Conservation (phyloP, 345 rosid species). For the Sonneratia caseolaris region DNA sequence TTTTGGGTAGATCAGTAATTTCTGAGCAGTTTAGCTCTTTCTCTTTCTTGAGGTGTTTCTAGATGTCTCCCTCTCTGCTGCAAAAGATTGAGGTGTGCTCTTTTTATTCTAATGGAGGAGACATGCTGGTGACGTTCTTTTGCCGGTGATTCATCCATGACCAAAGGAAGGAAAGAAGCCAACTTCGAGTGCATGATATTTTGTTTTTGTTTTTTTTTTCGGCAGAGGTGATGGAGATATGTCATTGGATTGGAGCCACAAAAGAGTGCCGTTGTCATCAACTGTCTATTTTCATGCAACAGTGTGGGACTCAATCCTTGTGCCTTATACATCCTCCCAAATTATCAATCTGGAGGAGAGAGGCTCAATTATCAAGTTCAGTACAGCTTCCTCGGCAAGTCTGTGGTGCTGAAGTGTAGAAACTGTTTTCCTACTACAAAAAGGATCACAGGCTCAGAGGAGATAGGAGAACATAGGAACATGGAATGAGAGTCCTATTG, state of each 20-base stretch:
- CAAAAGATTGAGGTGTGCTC: background rate
- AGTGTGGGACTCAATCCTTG: background rate
- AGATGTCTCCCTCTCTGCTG: background rate
- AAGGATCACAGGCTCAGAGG: too few relatives aligned
- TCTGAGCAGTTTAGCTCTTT: background rate
- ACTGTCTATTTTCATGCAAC: constrained; percentile 11
- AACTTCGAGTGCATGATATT: too few relatives aligned
- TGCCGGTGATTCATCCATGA: too few relatives aligned
- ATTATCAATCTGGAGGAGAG: background rate
- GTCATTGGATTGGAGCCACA: constrained; percentile 15
- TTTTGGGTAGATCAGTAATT: background rate
- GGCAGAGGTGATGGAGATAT: background rate
- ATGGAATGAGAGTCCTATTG: too few relatives aligned
- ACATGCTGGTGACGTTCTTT: background rate
- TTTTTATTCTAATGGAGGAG: background rate
- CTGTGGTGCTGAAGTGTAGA: too few relatives aligned
- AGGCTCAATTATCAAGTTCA: background rate
- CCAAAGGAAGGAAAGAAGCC: too few relatives aligned
- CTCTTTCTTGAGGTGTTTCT: background rate
- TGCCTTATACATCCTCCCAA: background rate
- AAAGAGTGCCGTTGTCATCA: constrained; percentile 3
- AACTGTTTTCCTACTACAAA: too few relatives aligned
- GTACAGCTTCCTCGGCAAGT: background rate
- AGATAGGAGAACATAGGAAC: too few relatives aligned
- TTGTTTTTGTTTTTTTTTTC: background rate